Evolutionary conservation across 2,329 filamentous ascomycete genomes (phyloP).

Genomic region (Paraphoma chrysanthemicola): DNA sequence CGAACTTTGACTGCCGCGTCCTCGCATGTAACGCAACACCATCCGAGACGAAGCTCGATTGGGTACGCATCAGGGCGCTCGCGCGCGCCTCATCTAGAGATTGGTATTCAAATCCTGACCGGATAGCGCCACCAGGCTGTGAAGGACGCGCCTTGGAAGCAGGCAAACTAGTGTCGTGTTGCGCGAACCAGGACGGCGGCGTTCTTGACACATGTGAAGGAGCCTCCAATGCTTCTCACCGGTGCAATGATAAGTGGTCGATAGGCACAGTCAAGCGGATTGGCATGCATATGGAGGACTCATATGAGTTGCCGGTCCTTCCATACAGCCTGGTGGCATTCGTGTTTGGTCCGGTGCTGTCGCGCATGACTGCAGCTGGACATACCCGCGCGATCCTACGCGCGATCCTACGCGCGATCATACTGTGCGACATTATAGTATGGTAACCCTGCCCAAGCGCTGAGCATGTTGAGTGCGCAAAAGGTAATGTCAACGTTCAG

Average conservation of each 20-base stretch:
- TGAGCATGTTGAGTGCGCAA: background rate
- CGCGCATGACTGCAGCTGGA: conserved; percentile 8
- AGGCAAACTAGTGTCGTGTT: conserved; percentile 20
- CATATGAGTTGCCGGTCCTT: conserved; percentile 7
- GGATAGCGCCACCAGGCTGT: conserved; percentile 28
- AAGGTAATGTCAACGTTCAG: background rate
- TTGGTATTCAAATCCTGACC: conserved; percentile 26
- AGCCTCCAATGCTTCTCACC: conserved; percentile 25
- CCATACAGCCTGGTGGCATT: conserved; percentile 13
- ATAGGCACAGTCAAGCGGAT: conserved; percentile 14
- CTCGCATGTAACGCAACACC: conserved; percentile 4
- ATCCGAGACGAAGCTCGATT: conserved; percentile 16
- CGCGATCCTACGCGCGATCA: background rate
- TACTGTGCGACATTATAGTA: background rate
- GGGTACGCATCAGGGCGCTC: conserved; percentile 13
- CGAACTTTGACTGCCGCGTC: conserved; percentile 3
- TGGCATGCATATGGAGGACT: conserved; percentile 18
- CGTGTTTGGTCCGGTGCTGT: conserved; percentile 1
- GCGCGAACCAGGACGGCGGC: conserved; percentile 5
- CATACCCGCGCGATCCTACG: conserved; percentile 4
- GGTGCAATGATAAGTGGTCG: conserved; percentile 12
- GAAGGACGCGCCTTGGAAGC: conserved; percentile 6
- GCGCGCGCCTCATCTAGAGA: conserved; percentile 18
- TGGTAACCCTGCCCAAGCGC: too few species aligned
- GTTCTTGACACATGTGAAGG: conserved; percentile 2